phyloP scores from a whole-genome alignment of 1,284 basidiomycete species.

The Calocybe gambosa region DNA sequence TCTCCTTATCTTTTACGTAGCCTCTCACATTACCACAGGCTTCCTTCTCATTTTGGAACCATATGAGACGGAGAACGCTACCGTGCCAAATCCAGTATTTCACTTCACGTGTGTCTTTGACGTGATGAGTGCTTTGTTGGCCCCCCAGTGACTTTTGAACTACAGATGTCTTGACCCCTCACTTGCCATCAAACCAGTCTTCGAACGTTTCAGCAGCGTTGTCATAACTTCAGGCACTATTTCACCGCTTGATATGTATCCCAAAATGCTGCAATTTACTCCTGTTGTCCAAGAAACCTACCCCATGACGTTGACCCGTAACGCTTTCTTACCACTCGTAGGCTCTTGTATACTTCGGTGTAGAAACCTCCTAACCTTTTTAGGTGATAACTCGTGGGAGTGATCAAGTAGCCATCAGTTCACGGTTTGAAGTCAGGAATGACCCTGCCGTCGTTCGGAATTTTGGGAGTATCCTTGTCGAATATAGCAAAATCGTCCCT shows the following conservation, averaged over 20 bases:
- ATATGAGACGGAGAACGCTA: constrained; percentile 98
- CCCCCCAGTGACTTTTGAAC: not conserved
- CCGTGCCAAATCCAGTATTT: constrained; percentile 98
- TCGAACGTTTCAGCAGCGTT: constrained; percentile 97
- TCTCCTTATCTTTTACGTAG: constrained; percentile 3
- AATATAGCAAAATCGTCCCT: constrained; percentile 96
- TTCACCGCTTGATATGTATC: constrained; percentile 99
- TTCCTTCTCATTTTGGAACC: constrained; percentile 98
- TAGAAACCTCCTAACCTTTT: constrained; percentile 7
- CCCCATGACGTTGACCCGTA: constrained; percentile 95
- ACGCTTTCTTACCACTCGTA: constrained; percentile 96
- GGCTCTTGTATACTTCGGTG: constrained; percentile 6
- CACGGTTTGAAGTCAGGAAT: constrained; percentile 98
- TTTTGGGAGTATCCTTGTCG: constrained; percentile 96
- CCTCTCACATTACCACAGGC: constrained; percentile 40
- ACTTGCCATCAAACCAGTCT: constrained; percentile 95
- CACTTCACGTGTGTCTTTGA: constrained; percentile 78
- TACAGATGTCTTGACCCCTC: constrained; percentile 92
- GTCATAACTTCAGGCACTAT: constrained; percentile 99
- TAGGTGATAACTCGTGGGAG: constrained; percentile 97
- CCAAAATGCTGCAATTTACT: constrained; percentile 98
- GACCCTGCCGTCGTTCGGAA: constrained; percentile 99
- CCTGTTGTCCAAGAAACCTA: constrained; percentile 97
- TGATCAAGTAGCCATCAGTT: constrained; percentile 98
- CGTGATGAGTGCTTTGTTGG: not conserved